Evolutionary conservation across 108 stramenopile species (phyloP).

Genomic region (Phaeodactylum tricornutum): DNA sequence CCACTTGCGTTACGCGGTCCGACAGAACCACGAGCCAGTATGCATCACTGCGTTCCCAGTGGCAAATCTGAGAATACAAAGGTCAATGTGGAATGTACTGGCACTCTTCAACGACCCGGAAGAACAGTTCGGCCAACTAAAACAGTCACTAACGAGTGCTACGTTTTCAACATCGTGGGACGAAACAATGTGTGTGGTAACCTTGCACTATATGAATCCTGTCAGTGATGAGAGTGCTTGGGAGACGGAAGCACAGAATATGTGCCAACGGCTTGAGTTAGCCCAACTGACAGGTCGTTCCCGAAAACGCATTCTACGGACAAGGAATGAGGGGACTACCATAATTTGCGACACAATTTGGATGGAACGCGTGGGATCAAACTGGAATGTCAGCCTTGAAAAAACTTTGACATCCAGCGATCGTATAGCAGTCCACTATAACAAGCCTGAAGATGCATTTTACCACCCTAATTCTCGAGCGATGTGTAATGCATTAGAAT

Average conservation of each 20-base stretch:
- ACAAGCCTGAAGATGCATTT: slow-evolving; percentile 64
- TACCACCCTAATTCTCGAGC: slow-evolving; percentile 66
- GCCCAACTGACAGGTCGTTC: slow-evolving; percentile 44
- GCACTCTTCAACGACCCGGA: slow-evolving; percentile 9
- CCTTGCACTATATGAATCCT: slow-evolving; percentile 44
- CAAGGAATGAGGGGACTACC: neutral
- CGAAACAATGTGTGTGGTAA: slow-evolving; percentile 33
- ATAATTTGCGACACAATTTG: slow-evolving; percentile 19
- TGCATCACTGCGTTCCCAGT: slow-evolving; percentile 39
- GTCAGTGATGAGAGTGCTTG: slow-evolving; percentile 18
- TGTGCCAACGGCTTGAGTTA: slow-evolving; percentile 22
- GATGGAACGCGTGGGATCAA: slow-evolving; percentile 1
- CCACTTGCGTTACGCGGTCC: slow-evolving; percentile 33
- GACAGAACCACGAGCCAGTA: slow-evolving; percentile 27
- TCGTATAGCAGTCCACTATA: slow-evolving; percentile 32
- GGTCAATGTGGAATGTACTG: slow-evolving; percentile 38
- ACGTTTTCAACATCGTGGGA: slow-evolving; percentile 54
- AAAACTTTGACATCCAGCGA: too few species aligned
- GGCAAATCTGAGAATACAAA: slow-evolving; percentile 47
- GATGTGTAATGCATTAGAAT: slow-evolving; percentile 51
- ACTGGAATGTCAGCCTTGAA: neutral
- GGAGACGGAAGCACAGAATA: slow-evolving; percentile 23
- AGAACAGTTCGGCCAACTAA: too few species aligned
- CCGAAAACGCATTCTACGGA: slow-evolving; percentile 14
- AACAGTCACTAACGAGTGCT: slow-evolving; percentile 24